Conservation (phyloP, 371 early-diverging fungal species). For the Chytridium lagenaria region DNA sequence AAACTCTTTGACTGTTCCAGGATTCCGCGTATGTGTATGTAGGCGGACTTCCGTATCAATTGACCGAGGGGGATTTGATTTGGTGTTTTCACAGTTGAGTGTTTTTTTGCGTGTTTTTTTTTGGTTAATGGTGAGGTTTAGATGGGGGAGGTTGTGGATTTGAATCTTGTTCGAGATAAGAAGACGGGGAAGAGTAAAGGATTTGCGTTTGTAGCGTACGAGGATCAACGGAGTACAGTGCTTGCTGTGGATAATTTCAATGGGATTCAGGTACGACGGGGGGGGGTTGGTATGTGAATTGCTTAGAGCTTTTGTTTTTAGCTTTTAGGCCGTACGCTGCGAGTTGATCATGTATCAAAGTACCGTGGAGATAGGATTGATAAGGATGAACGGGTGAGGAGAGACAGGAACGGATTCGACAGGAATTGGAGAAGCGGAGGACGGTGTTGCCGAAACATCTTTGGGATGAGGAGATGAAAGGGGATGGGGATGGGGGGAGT, state of each 20-base stretch:
- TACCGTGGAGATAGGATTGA: conserved; percentile 62
- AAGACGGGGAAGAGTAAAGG: conserved; percentile 88
- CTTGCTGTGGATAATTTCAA: conserved; percentile 96
- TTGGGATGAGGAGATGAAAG: conserved; percentile 25
- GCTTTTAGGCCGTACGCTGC: conserved; percentile 71
- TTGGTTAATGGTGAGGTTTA: conserved; percentile 29
- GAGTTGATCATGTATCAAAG: conserved; percentile 75
- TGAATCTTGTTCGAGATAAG: conserved; percentile 85
- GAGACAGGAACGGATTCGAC: conserved; percentile 11
- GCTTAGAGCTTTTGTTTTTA: conserved; percentile 30
- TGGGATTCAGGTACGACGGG: conserved; percentile 69
- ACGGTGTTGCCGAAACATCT: conserved; percentile 28
- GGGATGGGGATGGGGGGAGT: background rate
- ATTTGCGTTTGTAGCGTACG: conserved; percentile 91
- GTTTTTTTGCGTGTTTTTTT: conserved; percentile 17
- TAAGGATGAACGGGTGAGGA: conserved; percentile 55
- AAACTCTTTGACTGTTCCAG: conserved; percentile 1
- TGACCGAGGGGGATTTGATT: conserved; percentile 92
- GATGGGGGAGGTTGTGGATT: conserved; percentile 90
- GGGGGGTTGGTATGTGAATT: background rate
- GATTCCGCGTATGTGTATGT: conserved; percentile 89
- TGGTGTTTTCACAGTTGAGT: conserved; percentile 91
- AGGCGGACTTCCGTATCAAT: conserved; percentile 83
- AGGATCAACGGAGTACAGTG: conserved; percentile 89
- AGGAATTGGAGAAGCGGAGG: conserved; percentile 13